A percentile compares a stretch with the other conserved stretches of the same genome.
Evolutionary conservation across 768 basidiomycete species (phyloP).

Genomic region (Serpula lacrymans): DNA sequence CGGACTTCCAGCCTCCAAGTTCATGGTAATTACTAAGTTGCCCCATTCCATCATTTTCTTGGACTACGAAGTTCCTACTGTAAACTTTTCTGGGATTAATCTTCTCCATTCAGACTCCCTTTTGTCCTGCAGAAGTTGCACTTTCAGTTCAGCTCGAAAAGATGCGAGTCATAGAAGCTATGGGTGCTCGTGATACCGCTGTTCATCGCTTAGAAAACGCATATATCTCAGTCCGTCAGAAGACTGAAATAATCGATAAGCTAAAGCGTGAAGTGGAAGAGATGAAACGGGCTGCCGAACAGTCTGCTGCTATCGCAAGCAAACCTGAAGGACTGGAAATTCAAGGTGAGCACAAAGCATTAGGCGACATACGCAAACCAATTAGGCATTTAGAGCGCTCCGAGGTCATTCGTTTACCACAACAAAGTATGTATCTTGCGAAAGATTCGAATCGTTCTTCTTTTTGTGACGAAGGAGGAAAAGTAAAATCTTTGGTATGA

Average conservation of each 20-base stretch:
- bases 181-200: constrained; percentile 60
- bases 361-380: not conserved
- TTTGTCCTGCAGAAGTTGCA: constrained; percentile 48
- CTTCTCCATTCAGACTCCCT: constrained; percentile 36
- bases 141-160: constrained; percentile 54
- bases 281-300: constrained; percentile 16
- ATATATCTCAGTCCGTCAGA: constrained; percentile 58
- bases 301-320: constrained; percentile 7
- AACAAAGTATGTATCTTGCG: no score
- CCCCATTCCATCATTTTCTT: no score
- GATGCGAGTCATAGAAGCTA: constrained; percentile 50
- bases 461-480: no score
- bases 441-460: no score
- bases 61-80: no score
- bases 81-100: no score
- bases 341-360: constrained; percentile 3
- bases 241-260: constrained; percentile 46
- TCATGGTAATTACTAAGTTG: no score
- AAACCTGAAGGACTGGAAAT: constrained; percentile 1
- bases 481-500: no score
- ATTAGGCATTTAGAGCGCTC: no score
- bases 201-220: constrained; percentile 58
- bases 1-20: no score
- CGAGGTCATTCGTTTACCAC: no score
- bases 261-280: constrained; percentile 41